Percentiles rank a stretch among this genome's conserved stretches.
Conservation (phyloP, 148 eudicot species). For the Tetragonia tetragonoides region DNA sequence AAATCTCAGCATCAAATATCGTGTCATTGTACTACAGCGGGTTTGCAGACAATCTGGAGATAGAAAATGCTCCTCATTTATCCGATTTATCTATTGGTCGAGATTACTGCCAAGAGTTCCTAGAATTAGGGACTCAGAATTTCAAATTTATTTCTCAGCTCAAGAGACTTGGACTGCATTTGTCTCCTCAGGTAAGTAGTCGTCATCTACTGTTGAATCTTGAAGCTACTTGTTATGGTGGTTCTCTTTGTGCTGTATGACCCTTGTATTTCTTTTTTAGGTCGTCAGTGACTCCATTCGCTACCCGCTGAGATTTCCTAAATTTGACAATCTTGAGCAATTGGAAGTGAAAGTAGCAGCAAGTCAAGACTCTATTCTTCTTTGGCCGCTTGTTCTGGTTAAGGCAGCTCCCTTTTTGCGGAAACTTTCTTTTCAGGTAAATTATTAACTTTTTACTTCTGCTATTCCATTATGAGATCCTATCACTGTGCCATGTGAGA, state of each 20-base stretch:
- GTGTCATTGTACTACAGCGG: neutral
- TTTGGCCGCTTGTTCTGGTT: constrained; percentile 16
- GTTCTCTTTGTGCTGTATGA: neutral
- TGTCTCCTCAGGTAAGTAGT: constrained; percentile 1
- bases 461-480: neutral
- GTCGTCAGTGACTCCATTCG: neutral
- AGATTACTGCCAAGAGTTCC: neutral
- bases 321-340: constrained; percentile 4
- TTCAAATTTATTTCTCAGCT: neutral
- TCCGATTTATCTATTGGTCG: constrained; percentile 10
- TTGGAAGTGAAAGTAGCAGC: neutral
- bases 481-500: no score
- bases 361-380: neutral
- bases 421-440: neutral
- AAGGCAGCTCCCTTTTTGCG: constrained; percentile 11
- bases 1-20: constrained; percentile 1
- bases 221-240: neutral
- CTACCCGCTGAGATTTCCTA: constrained; percentile 4
- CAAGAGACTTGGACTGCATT: constrained; percentile 2
- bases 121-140: neutral
- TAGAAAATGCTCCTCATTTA: constrained; percentile 6
- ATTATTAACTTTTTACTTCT: neutral
- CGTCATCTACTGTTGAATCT: neutral
- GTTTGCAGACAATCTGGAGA: neutral
- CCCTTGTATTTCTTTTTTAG: neutral